Evolutionary conservation across 805 yeast species (phyloP).

Genomic region (Kregervanrija fluxuum): DNA sequence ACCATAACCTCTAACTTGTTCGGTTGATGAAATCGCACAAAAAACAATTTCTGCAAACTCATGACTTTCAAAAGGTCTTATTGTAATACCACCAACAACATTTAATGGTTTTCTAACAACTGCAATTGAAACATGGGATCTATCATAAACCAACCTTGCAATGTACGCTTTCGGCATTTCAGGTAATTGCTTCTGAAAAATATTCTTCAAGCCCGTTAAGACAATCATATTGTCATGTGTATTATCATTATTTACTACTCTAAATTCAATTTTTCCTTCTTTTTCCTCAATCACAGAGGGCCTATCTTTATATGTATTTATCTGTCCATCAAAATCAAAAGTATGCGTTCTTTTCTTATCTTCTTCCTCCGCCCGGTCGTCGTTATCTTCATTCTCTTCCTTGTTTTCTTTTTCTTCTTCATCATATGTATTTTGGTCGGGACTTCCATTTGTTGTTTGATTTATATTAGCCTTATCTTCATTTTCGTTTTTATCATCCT

Average conservation of each 20-base stretch:
- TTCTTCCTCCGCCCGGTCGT: slow-evolving; percentile 24
- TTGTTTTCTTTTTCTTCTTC: slow-evolving; percentile 8
- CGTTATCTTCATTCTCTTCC: slow-evolving; percentile 15
- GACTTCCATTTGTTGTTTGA: slow-evolving; percentile 12
- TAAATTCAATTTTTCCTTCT: slow-evolving; percentile 86
- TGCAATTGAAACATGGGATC: slow-evolving; percentile 93
- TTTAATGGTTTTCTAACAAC: slow-evolving; percentile 89
- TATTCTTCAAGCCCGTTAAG: slow-evolving; percentile 89
- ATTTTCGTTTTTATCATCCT: slow-evolving; percentile 2
- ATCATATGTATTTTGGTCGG: slow-evolving; percentile 14
- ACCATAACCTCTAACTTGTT: slow-evolving; percentile 97
- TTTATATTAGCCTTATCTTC: slow-evolving; percentile 20
- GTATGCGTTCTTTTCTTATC: slow-evolving; percentile 36
- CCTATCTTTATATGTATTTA: slow-evolving; percentile 80
- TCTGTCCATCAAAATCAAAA: slow-evolving; percentile 68
- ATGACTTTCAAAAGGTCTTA: slow-evolving; percentile 84
- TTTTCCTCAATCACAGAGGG: slow-evolving; percentile 93
- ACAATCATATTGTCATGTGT: slow-evolving; percentile 82
- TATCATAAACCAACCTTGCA: slow-evolving; percentile 86
- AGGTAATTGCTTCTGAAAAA: slow-evolving; percentile 94
- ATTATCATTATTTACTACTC: slow-evolving; percentile 95
- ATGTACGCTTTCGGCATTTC: slow-evolving; percentile 98
- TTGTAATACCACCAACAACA: slow-evolving; percentile 97
- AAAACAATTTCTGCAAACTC: slow-evolving; percentile 97
- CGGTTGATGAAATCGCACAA: slow-evolving; percentile 96